A percentile compares a stretch with the other conserved stretches of the same genome.
Conservation (phyloP, 768 basidiomycete species). For the Macrocybe gigantea region DNA sequence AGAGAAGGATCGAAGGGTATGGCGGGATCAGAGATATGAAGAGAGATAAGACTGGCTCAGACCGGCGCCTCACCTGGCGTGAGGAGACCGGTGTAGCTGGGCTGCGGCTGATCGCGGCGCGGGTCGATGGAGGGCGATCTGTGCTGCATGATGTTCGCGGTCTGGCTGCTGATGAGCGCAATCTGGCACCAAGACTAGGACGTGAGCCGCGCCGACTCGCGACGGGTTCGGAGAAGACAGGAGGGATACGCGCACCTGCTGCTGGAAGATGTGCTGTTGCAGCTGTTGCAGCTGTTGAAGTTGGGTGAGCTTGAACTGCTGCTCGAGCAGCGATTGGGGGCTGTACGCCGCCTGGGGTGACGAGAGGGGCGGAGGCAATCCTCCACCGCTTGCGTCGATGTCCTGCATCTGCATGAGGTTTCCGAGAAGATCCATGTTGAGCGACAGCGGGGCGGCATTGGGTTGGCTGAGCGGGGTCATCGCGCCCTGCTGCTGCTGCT, state of each 20-base stretch:
- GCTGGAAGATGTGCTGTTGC: conserved; percentile 84
- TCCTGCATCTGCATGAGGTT: conserved; percentile 49
- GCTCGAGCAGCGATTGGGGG: conserved; percentile 56
- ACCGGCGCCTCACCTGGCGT: conserved; percentile 50
- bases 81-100: conserved; percentile 45
- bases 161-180: conserved; percentile 57
- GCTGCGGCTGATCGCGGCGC: conserved; percentile 21
- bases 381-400: conserved; percentile 24
- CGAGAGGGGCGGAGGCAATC: conserved; percentile 14
- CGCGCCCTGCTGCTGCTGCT: conserved; percentile 8
- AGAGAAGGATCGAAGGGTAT: background rate
- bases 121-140: conserved; percentile 23
- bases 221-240: background rate
- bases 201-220: background rate
- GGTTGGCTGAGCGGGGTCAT: conserved; percentile 6
- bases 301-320: conserved; percentile 74
- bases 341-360: conserved; percentile 10
- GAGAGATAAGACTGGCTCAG: background rate
- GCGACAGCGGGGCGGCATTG: conserved; percentile 6
- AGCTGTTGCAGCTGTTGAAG: conserved; percentile 66
- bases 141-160: conserved; percentile 25
- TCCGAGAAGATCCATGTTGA: conserved; percentile 43
- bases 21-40: background rate
- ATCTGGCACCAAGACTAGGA: conserved; percentile 35
- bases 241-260: conserved; percentile 54